Percentiles rank a stretch among this genome's conserved stretches.
phyloP scores from a whole-genome alignment of 148 eudicot genomes.

The Chenopodium suecicum region DNA sequence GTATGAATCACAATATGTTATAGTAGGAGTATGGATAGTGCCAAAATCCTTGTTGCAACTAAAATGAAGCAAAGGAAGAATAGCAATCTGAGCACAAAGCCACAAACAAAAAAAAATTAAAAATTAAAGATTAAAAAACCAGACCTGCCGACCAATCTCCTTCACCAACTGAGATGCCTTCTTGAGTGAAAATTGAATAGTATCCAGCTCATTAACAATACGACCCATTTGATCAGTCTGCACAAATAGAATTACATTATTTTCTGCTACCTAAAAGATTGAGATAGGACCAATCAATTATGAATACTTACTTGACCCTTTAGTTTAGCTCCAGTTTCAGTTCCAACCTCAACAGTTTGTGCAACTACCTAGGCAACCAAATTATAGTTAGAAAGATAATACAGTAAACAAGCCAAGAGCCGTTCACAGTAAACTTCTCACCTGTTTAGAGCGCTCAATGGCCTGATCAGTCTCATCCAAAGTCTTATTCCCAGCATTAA shows the following conservation, averaged over 20 bases:
- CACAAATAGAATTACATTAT: conserved; percentile 23
- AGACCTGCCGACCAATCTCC: conserved; percentile 97
- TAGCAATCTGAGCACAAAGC: neutral
- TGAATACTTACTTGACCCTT: conserved; percentile 77
- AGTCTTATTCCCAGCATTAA: conserved; percentile 68
- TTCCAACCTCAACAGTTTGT: conserved; percentile 93
- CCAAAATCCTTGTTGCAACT: no score
- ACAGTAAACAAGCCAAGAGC: neutral
- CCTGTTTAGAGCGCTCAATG: conserved; percentile 95
- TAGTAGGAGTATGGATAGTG: no score
- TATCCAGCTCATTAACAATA: conserved; percentile 89
- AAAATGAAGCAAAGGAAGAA: neutral
- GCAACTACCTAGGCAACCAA: conserved; percentile 66
- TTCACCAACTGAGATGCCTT: conserved; percentile 96
- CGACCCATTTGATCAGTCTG: conserved; percentile 99
- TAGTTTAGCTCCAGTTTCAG: conserved; percentile 79
- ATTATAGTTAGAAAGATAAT: neutral
- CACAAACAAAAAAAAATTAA: neutral
- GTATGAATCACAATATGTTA: no score
- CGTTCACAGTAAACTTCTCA: conserved; percentile 16
- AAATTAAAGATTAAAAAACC: conserved; percentile 8
- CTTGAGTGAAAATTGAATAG: conserved; percentile 91
- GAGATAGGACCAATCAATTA: conserved; percentile 9
- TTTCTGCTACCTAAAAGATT: conserved; percentile 5
- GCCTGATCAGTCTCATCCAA: conserved; percentile 99